Percentiles rank a stretch among this genome's conserved stretches.
These are phyloP conservation scores for Lactarius sp. DNA, from an alignment of 768 basidiomycete genomes.

Conservation along the genomic window DNA sequence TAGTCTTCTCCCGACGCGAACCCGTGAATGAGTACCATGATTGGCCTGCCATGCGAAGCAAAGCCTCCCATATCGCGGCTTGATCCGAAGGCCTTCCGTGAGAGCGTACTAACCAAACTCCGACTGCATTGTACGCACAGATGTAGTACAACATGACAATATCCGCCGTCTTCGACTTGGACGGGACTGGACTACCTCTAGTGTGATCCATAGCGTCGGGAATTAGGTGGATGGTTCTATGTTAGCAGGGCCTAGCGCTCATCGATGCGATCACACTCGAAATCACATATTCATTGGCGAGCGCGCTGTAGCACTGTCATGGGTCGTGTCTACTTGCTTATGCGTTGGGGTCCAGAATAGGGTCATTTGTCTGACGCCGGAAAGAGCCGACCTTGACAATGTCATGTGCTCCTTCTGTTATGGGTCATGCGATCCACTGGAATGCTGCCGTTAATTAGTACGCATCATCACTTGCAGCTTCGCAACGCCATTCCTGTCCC, in stretches of 20 bases:
- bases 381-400: not conserved
- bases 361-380: not conserved
- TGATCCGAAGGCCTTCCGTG: not conserved
- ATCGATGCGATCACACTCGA: not conserved
- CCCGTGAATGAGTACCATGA: not conserved
- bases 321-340: not conserved
- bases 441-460: not conserved
- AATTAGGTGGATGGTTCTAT: not conserved
- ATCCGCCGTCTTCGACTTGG: not conserved
- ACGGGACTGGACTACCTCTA: not conserved
- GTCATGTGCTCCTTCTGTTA: constrained; percentile 10
- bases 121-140: not conserved
- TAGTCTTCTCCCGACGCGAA: not conserved
- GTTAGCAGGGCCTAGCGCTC: not conserved
- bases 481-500: not conserved
- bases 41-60: not conserved
- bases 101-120: constrained; percentile 1
- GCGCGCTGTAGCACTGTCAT: not conserved
- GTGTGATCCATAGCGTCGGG: not conserved
- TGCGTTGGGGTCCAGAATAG: not conserved
- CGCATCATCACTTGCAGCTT: not conserved
- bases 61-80: not conserved
- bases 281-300: not conserved
- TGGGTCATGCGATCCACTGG: not conserved
- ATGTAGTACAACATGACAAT: not conserved